Evolutionary conservation across 2,329 filamentous ascomycete species (phyloP), one percentile per base, ranked within the genome.

Genomic region (Didymella lethalis): DNA sequence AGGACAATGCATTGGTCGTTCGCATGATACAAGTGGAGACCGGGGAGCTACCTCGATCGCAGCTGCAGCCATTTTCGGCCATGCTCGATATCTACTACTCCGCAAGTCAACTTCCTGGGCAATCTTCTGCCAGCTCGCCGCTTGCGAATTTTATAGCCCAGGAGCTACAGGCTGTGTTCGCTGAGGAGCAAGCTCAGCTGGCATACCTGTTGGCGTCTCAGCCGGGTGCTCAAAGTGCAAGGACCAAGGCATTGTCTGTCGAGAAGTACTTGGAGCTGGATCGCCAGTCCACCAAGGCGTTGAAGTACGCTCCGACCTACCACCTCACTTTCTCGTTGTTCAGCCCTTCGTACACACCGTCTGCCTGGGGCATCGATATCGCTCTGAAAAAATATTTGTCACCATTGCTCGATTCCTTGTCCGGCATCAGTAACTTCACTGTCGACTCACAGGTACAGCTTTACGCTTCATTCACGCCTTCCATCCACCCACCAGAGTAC

Each of bases 251-350:
- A 0, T 81, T 87, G 12, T 75, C 77, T 11, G 66, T 73, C n/a
- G 77, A 80, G 38, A 70, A 70, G 16, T 65, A 67, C 7, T 67
- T 85, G 79, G 69, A 90, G 83, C 84, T 89, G 29, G 82, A 83
- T 60, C 82, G 82, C 54, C 90, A 93, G 61, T 91, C 91, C 34
- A 95, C 91, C 2, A 85, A 93, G 49, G 92, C 93, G 0, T 85
- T 98, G 71, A 96, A 94, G 74, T 96, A 97, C 75, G 90, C 95
- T 4, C 88, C 93, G 14, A 96, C 92, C 0, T 99, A 98, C 75
- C 95, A 99, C 74, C 82, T 99, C 28, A 97, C 93, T 0, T 97
- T 99, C 73, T 99, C 95, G 0, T 83, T 99, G 3, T 98, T 99
- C 75, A 95, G 92, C 0, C 90, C 90, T 12, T 88, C 88, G 1